Evolutionary conservation across 1,139 yeast species (phyloP).

Genomic region (Hyphopichia fennica): DNA sequence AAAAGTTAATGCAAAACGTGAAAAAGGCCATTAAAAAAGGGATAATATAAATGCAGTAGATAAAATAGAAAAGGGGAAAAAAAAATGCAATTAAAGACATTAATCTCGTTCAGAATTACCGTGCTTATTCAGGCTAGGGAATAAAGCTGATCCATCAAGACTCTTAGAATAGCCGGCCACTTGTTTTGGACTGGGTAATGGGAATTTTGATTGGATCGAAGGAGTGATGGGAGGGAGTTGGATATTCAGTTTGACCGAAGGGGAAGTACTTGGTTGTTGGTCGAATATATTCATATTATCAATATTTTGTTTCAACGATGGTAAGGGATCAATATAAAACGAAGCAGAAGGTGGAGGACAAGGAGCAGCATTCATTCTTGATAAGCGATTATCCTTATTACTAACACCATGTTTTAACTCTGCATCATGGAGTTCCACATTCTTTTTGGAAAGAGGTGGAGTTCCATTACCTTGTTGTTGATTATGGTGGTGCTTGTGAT

Average conservation of each 20-base stretch:
- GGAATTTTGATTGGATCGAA: not conserved
- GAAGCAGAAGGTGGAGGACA: not conserved
- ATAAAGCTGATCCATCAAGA: not conserved
- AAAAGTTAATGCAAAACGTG: not conserved
- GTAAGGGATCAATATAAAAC: constrained; percentile 1
- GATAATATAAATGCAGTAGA: not conserved
- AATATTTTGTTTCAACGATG: constrained; percentile 3
- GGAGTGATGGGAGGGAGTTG: constrained; percentile 17
- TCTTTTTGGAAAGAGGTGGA: constrained; percentile 10
- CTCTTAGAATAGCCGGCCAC: constrained; percentile 1
- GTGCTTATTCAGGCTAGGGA: not conserved
- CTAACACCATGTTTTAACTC: not conserved
- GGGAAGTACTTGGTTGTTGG: not conserved
- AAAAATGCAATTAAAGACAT: not conserved
- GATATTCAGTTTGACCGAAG: constrained; percentile 4
- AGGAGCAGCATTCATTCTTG: constrained; percentile 2
- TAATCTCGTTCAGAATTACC: constrained; percentile 1
- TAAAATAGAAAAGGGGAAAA: not conserved
- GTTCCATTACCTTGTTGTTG: not conserved
- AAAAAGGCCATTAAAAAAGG: not conserved
- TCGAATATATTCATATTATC: not conserved
- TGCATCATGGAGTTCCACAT: constrained; percentile 11
- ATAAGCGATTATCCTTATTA: not conserved
- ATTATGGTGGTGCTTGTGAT: not conserved
- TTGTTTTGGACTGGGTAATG: constrained; percentile 3